phyloP scores from a whole-genome alignment of 768 basidiomycete genomes.

The Hypholoma fasciculare region DNA sequence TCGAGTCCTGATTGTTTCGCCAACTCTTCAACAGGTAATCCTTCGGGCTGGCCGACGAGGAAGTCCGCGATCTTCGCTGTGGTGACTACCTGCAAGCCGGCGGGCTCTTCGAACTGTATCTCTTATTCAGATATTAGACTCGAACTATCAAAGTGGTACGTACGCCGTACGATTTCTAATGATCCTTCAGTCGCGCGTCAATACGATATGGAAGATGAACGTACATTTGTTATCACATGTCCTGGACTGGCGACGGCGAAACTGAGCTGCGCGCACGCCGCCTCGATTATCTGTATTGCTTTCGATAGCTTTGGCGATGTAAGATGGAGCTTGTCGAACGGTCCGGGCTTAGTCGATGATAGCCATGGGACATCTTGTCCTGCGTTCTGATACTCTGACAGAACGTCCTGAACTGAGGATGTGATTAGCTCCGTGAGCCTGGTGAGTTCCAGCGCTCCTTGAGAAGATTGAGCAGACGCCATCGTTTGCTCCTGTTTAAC shows the following conservation, averaged over 20 bases:
- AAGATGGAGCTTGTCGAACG: conserved; percentile 27
- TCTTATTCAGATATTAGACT: background rate
- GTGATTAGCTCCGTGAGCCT: conserved; percentile 10
- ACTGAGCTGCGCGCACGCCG: conserved; percentile 27
- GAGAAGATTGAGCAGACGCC: background rate
- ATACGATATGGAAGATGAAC: background rate
- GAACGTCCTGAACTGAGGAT: conserved; percentile 6
- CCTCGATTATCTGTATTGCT: conserved; percentile 27
- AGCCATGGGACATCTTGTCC: conserved; percentile 31
- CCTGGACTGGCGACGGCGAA: conserved; percentile 24
- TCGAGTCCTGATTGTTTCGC: conserved; percentile 25
- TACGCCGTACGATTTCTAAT: conserved; percentile 6
- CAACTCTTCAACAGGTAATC: conserved; percentile 30
- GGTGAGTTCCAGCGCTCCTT: conserved; percentile 6
- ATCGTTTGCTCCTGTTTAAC: no score
- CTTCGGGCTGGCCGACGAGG: conserved; percentile 30
- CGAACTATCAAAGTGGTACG: background rate
- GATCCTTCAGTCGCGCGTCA: background rate
- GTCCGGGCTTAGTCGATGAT: conserved; percentile 29
- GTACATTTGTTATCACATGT: conserved; percentile 26
- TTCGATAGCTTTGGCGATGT: conserved; percentile 11
- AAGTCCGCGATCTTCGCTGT: conserved; percentile 32
- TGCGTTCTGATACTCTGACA: conserved; percentile 18
- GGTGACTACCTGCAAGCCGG: conserved; percentile 29
- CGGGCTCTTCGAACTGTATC: conserved; percentile 23